Evolutionary conservation across 257 asterid species (phyloP).

Genomic region (Echium plantagineum): DNA sequence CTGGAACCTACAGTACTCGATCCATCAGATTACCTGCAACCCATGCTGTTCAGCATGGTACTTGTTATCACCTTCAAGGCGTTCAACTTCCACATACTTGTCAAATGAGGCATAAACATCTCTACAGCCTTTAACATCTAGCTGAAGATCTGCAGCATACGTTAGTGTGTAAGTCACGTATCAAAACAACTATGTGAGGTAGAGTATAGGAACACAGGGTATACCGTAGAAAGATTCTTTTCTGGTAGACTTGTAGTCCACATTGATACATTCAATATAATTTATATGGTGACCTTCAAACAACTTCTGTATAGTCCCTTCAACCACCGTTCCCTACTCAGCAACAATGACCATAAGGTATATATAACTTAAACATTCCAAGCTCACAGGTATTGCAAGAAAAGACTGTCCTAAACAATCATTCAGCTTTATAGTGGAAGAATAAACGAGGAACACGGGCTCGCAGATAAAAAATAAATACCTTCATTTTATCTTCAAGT

Average conservation of each 20-base stretch:
- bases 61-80: constrained; percentile 93
- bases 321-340: constrained; percentile 90
- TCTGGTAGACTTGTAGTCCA: constrained; percentile 89
- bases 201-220: constrained; percentile 15
- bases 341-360: background rate
- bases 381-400: background rate
- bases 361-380: background rate
- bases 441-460: background rate
- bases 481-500: background rate
- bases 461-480: background rate
- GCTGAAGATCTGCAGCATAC: constrained; percentile 73
- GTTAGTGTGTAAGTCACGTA: constrained; percentile 6
- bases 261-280: constrained; percentile 91
- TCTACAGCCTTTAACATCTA: constrained; percentile 91
- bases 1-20: background rate
- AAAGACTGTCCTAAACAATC: background rate
- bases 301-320: constrained; percentile 95
- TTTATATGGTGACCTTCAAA: constrained; percentile 98
- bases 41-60: constrained; percentile 94
- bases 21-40: constrained; percentile 56
- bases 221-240: constrained; percentile 96
- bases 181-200: constrained; percentile 4
- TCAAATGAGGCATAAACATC: constrained; percentile 97
- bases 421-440: background rate
- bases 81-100: constrained; percentile 95